Percentiles rank a stretch among this genome's conserved stretches.
Conservation (phyloP, 2,329 filamentous ascomycete genomes). For the Botrytis porri region DNA sequence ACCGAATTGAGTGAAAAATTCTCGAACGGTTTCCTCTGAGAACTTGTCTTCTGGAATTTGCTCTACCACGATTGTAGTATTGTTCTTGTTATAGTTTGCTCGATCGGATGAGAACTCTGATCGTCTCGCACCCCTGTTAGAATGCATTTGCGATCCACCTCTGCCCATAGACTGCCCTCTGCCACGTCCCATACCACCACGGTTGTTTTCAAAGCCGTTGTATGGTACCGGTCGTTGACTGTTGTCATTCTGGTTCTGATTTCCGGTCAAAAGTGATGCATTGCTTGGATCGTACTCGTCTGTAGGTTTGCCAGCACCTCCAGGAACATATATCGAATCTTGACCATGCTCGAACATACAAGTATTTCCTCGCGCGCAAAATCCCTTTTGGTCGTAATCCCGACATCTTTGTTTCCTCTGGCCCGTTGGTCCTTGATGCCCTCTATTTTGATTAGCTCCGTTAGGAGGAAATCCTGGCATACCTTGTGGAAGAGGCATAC, state of each 20-base stretch:
- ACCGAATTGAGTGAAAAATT: conserved; percentile 73
- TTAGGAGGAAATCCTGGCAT: conserved; percentile 39
- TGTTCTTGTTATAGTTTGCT: conserved; percentile 58
- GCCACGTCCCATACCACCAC: conserved; percentile 38
- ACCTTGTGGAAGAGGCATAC: conserved; percentile 45
- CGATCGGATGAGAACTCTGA: conserved; percentile 64
- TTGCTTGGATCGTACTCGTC: conserved; percentile 59
- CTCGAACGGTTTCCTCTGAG: conserved; percentile 59
- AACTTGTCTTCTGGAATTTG: conserved; percentile 73
- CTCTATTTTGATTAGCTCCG: conserved; percentile 15
- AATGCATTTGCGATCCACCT: conserved; percentile 24
- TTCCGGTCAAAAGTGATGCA: conserved; percentile 42
- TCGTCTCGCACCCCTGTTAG: conserved; percentile 33
- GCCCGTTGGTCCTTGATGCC: conserved; percentile 13
- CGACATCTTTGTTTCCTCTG: conserved; percentile 51
- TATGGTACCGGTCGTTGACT: neutral
- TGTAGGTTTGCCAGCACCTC: conserved; percentile 23
- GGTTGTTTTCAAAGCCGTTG: conserved; percentile 18
- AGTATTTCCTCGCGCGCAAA: conserved; percentile 62
- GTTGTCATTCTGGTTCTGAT: conserved; percentile 26
- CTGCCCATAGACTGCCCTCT: conserved; percentile 34
- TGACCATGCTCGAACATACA: conserved; percentile 69
- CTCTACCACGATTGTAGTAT: conserved; percentile 71
- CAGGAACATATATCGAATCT: conserved; percentile 45
- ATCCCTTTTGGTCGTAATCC: conserved; percentile 72